A percentile compares a stretch with the other conserved stretches of the same genome.
These are phyloP conservation scores for Russula sp. DNA, from an alignment of 768 basidiomycete genomes.

Conservation along the genomic window DNA sequence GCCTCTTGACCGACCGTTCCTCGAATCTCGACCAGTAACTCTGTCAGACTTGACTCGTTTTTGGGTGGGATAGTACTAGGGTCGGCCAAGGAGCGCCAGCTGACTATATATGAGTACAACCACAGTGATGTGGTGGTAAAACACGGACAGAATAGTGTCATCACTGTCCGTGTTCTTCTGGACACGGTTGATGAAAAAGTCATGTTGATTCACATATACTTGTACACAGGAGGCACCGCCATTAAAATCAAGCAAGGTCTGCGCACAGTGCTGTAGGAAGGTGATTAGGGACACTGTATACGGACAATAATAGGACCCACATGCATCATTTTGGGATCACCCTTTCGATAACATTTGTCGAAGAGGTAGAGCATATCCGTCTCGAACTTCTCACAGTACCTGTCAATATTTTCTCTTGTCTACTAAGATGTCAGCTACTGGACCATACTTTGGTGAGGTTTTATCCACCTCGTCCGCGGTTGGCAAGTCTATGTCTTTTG, in stretches of 20 bases:
- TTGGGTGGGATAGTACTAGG: slow-evolving; percentile 73
- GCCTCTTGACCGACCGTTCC: slow-evolving; percentile 91
- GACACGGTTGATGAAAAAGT: slow-evolving; percentile 96
- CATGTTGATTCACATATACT: slow-evolving; percentile 98
- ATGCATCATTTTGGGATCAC: slow-evolving; percentile 99
- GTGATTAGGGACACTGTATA: neutral
- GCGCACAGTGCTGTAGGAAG: slow-evolving; percentile 78
- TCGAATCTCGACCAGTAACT: slow-evolving; percentile 81
- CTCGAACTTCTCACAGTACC: slow-evolving; percentile 97
- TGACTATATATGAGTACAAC: slow-evolving; percentile 27
- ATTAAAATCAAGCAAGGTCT: slow-evolving; percentile 95
- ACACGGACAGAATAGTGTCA: slow-evolving; percentile 48
- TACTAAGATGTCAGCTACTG: slow-evolving; percentile 27
- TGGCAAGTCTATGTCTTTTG: slow-evolving; percentile 88
- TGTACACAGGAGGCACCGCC: slow-evolving; percentile 95
- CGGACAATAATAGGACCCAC: slow-evolving; percentile 37
- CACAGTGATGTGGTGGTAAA: neutral
- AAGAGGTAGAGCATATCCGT: slow-evolving; percentile 97
- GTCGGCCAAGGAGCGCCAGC: slow-evolving; percentile 78
- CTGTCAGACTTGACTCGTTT: slow-evolving; percentile 68
- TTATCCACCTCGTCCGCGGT: slow-evolving; percentile 64
- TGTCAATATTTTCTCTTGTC: slow-evolving; percentile 89
- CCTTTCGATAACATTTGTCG: slow-evolving; percentile 91
- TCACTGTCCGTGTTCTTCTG: slow-evolving; percentile 51
- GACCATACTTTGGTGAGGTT: neutral